Percentiles rank a stretch among this genome's conserved stretches.
Conservation (phyloP, 441 rosid species). For the Populus hybrid region DNA sequence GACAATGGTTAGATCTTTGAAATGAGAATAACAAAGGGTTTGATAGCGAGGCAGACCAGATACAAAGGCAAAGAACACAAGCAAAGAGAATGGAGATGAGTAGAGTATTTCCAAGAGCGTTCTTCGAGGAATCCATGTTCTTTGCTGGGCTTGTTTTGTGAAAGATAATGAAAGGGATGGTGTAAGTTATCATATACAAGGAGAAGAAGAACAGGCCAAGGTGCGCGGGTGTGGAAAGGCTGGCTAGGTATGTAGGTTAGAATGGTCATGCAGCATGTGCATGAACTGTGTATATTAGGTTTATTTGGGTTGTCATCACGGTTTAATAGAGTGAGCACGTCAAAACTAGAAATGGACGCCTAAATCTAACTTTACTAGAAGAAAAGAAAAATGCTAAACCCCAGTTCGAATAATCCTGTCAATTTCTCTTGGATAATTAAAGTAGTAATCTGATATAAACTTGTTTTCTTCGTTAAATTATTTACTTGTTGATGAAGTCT, state of each 20-base stretch:
- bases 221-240: neutral
- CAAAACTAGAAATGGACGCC: too few species aligned
- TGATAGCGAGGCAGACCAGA: slow-evolving; percentile 14
- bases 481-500: too few species aligned
- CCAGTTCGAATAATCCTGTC: too few species aligned
- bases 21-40: slow-evolving; percentile 16
- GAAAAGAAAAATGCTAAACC: too few species aligned
- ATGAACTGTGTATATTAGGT: too few species aligned
- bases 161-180: neutral
- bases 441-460: too few species aligned
- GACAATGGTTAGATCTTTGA: neutral
- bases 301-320: too few species aligned
- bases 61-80: slow-evolving; percentile 30
- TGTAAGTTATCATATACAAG: neutral
- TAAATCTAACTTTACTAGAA: too few species aligned
- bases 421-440: too few species aligned
- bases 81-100: slow-evolving; percentile 29
- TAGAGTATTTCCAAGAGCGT: slow-evolving; percentile 9
- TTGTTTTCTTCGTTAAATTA: too few species aligned
- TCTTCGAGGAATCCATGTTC: slow-evolving; percentile 9
- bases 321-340: too few species aligned
- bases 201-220: neutral
- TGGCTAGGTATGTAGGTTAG: neutral
- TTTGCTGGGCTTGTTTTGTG: neutral
- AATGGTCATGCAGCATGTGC: neutral